Evolutionary conservation across 2,329 filamentous ascomycete species (phyloP).

Genomic region (Diaporthe citriasiana): DNA sequence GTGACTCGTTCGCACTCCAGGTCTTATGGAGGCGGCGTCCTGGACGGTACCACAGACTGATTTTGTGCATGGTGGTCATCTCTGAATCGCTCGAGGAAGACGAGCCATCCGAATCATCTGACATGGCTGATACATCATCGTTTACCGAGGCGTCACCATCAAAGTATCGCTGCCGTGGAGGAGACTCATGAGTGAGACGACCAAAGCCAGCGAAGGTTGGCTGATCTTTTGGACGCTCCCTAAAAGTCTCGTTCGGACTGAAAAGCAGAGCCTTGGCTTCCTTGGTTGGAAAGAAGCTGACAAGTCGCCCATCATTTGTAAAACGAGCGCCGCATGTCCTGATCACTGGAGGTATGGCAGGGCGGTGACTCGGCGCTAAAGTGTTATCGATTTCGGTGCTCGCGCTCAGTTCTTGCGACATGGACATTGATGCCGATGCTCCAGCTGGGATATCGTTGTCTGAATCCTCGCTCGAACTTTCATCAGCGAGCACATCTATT

Average conservation of each 20-base stretch:
- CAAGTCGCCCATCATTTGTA: conserved; percentile 72
- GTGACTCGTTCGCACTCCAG: conserved; percentile 69
- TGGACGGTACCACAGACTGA: conserved; percentile 69
- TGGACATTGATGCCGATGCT: conserved; percentile 71
- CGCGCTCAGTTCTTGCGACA: conserved; percentile 73
- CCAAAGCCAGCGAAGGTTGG: conserved; percentile 72
- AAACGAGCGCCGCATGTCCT: conserved; percentile 73
- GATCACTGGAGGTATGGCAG: conserved; percentile 68
- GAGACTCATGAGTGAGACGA: conserved; percentile 65
- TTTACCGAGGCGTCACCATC: conserved; percentile 66
- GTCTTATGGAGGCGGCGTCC: conserved; percentile 66
- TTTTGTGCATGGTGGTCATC: conserved; percentile 72
- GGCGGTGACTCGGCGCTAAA: conserved; percentile 65
- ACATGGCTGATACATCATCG: conserved; percentile 64
- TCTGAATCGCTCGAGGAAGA: conserved; percentile 73
- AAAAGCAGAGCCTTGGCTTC: conserved; percentile 70
- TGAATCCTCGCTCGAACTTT: conserved; percentile 88
- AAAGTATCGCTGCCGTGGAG: conserved; percentile 60
- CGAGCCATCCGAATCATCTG: conserved; percentile 61
- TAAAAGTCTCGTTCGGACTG: conserved; percentile 59
- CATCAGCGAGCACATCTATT: conserved; percentile 72
- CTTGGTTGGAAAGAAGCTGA: conserved; percentile 79
- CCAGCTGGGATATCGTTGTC: conserved; percentile 70
- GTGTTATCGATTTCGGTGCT: conserved; percentile 68
- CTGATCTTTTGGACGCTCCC: conserved; percentile 66